phyloP scores from a whole-genome alignment of 257 asterid genomes.

The Rhazya stricta region DNA sequence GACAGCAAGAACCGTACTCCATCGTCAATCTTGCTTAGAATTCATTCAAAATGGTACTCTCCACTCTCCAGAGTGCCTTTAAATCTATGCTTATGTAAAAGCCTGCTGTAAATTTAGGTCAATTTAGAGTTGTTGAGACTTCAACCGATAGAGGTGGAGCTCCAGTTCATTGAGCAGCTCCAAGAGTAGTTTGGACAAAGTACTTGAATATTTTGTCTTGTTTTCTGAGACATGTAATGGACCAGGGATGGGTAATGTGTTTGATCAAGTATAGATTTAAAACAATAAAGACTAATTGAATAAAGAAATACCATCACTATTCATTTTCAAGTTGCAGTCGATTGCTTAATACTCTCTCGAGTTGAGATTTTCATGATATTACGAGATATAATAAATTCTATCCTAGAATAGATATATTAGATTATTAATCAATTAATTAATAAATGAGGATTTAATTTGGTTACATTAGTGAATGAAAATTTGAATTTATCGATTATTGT shows the following conservation, averaged over 20 bases:
- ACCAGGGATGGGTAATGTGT: background rate
- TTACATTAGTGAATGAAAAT: too few relatives aligned
- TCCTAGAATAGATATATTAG: too few relatives aligned
- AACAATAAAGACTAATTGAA: too few relatives aligned
- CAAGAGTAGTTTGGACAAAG: background rate
- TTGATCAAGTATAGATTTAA: too few relatives aligned
- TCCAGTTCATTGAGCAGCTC: slow-evolving; percentile 2
- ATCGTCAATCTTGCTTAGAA: background rate
- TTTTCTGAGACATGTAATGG: background rate
- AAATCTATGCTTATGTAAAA: background rate
- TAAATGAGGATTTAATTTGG: too few relatives aligned
- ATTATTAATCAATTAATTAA: too few relatives aligned
- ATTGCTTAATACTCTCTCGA: too few relatives aligned
- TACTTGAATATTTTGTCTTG: background rate
- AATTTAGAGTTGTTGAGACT: background rate
- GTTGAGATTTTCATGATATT: too few relatives aligned
- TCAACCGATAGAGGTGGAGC: background rate
- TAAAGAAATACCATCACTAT: too few relatives aligned
- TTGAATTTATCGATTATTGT: too few relatives aligned
- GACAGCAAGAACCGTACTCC: background rate
- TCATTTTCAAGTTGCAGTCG: too few relatives aligned
- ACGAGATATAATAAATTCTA: too few relatives aligned
- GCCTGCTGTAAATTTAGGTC: background rate
- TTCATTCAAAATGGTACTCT: background rate
- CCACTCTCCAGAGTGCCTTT: background rate